Conservation (phyloP, 192 early-diverging fungal species). For the Podila horticola region DNA sequence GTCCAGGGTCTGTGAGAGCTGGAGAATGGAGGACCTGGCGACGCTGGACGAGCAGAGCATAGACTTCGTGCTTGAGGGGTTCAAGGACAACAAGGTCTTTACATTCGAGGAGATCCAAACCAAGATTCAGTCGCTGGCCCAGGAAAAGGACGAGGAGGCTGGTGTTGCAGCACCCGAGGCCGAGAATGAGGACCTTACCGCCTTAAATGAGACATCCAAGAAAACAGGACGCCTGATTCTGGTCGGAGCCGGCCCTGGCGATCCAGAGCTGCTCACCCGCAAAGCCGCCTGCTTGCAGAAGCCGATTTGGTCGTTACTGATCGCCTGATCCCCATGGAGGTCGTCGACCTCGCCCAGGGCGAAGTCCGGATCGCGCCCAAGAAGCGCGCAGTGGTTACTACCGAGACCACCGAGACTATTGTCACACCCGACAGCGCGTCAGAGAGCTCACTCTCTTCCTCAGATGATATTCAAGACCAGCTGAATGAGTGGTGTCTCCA, state of each 20-base stretch:
- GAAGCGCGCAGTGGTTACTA: slow-evolving; percentile 27
- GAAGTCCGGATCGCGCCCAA: slow-evolving; percentile 74
- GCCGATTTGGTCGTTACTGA: slow-evolving; percentile 91
- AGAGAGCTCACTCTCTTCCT: slow-evolving; percentile 22
- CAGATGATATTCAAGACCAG: slow-evolving; percentile 80
- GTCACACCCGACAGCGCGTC: neutral
- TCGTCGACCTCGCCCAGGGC: slow-evolving; percentile 59
- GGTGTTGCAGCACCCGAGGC: neutral
- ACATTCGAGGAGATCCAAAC: slow-evolving; percentile 20
- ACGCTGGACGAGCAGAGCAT: slow-evolving; percentile 70
- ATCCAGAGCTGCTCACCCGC: slow-evolving; percentile 82
- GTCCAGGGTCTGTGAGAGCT: slow-evolving; percentile 82
- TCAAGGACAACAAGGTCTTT: slow-evolving; percentile 55
- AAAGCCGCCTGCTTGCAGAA: slow-evolving; percentile 70
- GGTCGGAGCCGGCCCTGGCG: slow-evolving; percentile 88
- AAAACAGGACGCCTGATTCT: slow-evolving; percentile 63
- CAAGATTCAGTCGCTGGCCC: slow-evolving; percentile 1
- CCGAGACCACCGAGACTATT: neutral
- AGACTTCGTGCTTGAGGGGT: slow-evolving; percentile 69
- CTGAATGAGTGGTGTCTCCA: slow-evolving; percentile 78
- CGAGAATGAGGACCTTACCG: neutral
- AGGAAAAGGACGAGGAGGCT: neutral
- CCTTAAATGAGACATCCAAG: neutral
- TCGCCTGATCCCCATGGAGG: slow-evolving; percentile 72
- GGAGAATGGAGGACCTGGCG: slow-evolving; percentile 82